Conservation (phyloP, 2,329 filamentous ascomycete genomes). For the Epicoccum nigrum region DNA sequence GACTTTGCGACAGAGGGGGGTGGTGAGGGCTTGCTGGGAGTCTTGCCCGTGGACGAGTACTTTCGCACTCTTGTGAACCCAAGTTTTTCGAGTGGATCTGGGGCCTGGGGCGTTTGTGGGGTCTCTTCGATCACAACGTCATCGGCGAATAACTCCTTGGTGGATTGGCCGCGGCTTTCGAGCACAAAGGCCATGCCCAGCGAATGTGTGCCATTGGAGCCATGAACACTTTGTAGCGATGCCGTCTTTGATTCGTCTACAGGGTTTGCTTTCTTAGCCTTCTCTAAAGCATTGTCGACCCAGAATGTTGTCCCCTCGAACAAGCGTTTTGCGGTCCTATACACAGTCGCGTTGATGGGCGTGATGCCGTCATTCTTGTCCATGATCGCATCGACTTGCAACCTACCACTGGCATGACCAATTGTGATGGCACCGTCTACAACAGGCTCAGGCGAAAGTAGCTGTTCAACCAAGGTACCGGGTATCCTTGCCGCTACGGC, state of each 20-base stretch:
- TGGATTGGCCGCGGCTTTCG: slow-evolving; percentile 19
- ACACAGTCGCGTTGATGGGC: slow-evolving; percentile 41
- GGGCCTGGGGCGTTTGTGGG: neutral
- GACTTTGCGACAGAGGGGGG: neutral
- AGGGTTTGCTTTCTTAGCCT: neutral
- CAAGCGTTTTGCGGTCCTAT: slow-evolving; percentile 46
- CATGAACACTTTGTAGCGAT: slow-evolving; percentile 4
- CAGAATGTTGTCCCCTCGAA: slow-evolving; percentile 45
- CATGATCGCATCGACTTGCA: slow-evolving; percentile 47
- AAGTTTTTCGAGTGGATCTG: neutral
- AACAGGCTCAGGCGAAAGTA: slow-evolving; percentile 33
- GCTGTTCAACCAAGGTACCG: slow-evolving; percentile 45
- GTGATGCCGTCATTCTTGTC: slow-evolving; percentile 28
- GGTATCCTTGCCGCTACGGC: slow-evolving; percentile 49
- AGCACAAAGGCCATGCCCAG: slow-evolving; percentile 32
- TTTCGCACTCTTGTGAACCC: slow-evolving; percentile 1
- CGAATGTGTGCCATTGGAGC: slow-evolving; percentile 21
- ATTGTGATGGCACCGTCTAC: slow-evolving; percentile 45
- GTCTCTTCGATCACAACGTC: slow-evolving; percentile 1
- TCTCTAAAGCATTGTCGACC: slow-evolving; percentile 14
- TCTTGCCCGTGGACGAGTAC: slow-evolving; percentile 2
- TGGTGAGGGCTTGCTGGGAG: neutral
- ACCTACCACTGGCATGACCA: slow-evolving; percentile 47
- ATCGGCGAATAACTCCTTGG: slow-evolving; percentile 11
- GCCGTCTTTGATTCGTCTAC: too few relatives aligned